phyloP scores from a whole-genome alignment of 1,139 yeast genomes.

The Saccharomyces hybrid region DNA sequence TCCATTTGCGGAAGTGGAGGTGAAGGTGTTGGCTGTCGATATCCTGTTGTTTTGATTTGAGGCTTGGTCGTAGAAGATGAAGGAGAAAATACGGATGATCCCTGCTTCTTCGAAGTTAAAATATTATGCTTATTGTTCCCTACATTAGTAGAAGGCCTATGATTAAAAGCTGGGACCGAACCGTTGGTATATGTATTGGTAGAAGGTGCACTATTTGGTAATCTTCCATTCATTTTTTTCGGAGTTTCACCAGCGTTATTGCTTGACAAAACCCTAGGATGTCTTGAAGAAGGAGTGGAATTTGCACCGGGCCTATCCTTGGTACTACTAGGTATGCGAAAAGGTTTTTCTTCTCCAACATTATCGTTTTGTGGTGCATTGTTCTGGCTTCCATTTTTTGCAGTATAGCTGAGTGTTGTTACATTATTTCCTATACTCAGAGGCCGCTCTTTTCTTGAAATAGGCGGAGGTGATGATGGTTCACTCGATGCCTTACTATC shows the following conservation, averaged over 20 bases:
- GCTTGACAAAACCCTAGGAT: background rate
- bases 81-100: background rate
- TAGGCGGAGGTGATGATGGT: constrained; percentile 1
- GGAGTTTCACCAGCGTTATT: background rate
- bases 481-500: constrained; percentile 1
- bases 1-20: constrained; percentile 4
- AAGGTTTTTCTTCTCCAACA: background rate
- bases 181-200: background rate
- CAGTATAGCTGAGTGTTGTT: background rate
- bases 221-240: background rate
- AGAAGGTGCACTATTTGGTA: background rate
- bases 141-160: background rate
- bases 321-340: background rate
- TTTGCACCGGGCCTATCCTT: background rate
- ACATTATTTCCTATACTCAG: background rate
- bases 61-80: background rate
- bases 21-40: constrained; percentile 1
- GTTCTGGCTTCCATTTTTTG: background rate
- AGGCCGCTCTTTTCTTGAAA: background rate
- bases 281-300: background rate
- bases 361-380: background rate
- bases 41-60: background rate
- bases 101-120: background rate
- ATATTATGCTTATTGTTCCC: background rate
- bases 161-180: background rate